Conservation (phyloP, 1,284 basidiomycete species). For the Malassezia equina region DNA sequence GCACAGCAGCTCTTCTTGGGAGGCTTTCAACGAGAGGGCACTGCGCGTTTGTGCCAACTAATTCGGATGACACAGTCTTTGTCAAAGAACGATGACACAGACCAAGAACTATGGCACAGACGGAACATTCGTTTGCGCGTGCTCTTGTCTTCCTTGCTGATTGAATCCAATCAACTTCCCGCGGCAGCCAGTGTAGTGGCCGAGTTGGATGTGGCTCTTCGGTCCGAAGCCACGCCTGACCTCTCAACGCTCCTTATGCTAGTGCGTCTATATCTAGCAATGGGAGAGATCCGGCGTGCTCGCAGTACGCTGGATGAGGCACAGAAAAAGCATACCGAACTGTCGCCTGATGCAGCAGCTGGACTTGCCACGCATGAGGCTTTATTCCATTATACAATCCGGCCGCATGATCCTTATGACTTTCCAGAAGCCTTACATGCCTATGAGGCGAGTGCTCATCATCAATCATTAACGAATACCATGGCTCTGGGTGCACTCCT, state of each 20-base stretch:
- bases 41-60: not conserved
- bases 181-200: not conserved
- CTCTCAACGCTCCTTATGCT: not conserved
- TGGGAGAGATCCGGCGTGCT: not conserved
- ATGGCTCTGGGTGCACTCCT: slow-evolving; percentile 7
- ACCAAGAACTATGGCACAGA: not conserved
- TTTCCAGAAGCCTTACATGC: not conserved
- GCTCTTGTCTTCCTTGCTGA: slow-evolving; percentile 6
- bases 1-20: slow-evolving; percentile 1
- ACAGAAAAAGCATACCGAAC: not conserved
- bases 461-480: slow-evolving; percentile 2
- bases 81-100: not conserved
- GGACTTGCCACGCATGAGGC: not conserved
- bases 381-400: not conserved
- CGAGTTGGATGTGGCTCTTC: not conserved
- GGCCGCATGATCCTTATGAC: not conserved
- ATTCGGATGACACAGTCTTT: not conserved
- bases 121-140: not conserved
- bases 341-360: not conserved
- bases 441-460: not conserved
- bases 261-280: not conserved
- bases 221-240: not conserved
- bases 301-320: not conserved
- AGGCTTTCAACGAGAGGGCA: not conserved
- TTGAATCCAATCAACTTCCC: not conserved